phyloP scores from a whole-genome alignment of 805 yeast species.

The Barnettozyma vustinii region DNA sequence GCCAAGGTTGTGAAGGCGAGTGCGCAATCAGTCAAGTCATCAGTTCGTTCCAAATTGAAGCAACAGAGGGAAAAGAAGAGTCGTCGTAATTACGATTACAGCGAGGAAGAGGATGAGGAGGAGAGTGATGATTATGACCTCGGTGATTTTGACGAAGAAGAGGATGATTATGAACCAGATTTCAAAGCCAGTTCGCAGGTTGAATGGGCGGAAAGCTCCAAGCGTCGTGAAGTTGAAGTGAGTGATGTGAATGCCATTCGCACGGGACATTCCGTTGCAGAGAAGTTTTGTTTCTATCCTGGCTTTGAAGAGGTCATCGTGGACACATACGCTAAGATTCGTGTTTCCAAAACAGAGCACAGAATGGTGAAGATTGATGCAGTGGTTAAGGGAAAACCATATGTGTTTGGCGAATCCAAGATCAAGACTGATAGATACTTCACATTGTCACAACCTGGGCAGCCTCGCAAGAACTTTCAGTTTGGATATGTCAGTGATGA shows the following conservation, averaged over 20 bases:
- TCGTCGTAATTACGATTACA: conserved; percentile 26
- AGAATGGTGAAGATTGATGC: conserved; percentile 79
- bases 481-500: conserved; percentile 79
- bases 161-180: conserved; percentile 38
- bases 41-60: conserved; percentile 66
- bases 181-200: conserved; percentile 42
- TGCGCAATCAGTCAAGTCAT: conserved; percentile 34
- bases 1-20: conserved; percentile 25
- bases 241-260: conserved; percentile 67
- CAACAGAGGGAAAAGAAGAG: conserved; percentile 64
- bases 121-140: conserved; percentile 31
- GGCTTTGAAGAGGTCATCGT: conserved; percentile 65
- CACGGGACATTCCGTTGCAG: conserved; percentile 72
- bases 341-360: conserved; percentile 65
- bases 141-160: conserved; percentile 37
- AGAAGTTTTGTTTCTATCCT: conserved; percentile 75
- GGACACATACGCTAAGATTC: conserved; percentile 79
- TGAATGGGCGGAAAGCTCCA: conserved; percentile 42
- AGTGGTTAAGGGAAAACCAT: conserved; percentile 48
- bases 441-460: conserved; percentile 75
- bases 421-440: conserved; percentile 52
- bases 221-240: conserved; percentile 42
- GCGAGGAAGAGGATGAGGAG: conserved; percentile 46
- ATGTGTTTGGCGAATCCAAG: conserved; percentile 38
- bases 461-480: conserved; percentile 66